Evolutionary conservation across 805 yeast genomes (phyloP).

Genomic region (Cyberlindnera suaveolens): DNA sequence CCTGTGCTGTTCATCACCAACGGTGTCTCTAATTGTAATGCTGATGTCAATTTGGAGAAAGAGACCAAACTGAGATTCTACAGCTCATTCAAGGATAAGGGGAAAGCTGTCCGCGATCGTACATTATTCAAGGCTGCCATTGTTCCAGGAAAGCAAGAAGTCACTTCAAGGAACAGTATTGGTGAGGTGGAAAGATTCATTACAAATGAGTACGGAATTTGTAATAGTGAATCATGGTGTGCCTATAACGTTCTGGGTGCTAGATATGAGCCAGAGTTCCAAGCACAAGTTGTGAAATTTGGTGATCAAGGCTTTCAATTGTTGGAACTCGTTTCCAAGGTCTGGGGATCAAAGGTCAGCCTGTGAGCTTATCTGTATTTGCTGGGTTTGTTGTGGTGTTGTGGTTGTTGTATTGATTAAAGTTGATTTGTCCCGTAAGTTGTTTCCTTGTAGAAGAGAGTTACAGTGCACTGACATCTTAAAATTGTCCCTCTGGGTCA

Average conservation of each 20-base stretch:
- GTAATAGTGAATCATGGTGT: slow-evolving; percentile 11
- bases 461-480: too few relatives aligned
- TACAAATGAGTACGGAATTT: slow-evolving; percentile 8
- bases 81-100: slow-evolving; percentile 2
- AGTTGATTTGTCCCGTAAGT: too few relatives aligned
- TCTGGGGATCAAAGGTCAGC: slow-evolving; percentile 2
- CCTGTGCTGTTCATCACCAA: slow-evolving; percentile 10
- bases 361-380: neutral
- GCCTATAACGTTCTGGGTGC: slow-evolving; percentile 16
- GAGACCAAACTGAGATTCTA: slow-evolving; percentile 8
- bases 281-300: slow-evolving; percentile 7
- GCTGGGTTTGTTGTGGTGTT: too few relatives aligned
- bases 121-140: slow-evolving; percentile 12
- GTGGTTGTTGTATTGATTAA: too few relatives aligned
- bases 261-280: slow-evolving; percentile 4
- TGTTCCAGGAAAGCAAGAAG: slow-evolving; percentile 13
- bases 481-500: too few relatives aligned
- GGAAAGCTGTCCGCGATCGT: neutral
- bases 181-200: slow-evolving; percentile 10
- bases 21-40: slow-evolving; percentile 14
- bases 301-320: neutral
- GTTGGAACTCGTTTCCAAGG: slow-evolving; percentile 3
- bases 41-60: slow-evolving; percentile 2
- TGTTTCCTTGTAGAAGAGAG: too few relatives aligned
- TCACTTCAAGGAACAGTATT: slow-evolving; percentile 5